Evolutionary conservation across 352 stramenopile genomes (phyloP).

Genomic region (Pythium apleroticum): DNA sequence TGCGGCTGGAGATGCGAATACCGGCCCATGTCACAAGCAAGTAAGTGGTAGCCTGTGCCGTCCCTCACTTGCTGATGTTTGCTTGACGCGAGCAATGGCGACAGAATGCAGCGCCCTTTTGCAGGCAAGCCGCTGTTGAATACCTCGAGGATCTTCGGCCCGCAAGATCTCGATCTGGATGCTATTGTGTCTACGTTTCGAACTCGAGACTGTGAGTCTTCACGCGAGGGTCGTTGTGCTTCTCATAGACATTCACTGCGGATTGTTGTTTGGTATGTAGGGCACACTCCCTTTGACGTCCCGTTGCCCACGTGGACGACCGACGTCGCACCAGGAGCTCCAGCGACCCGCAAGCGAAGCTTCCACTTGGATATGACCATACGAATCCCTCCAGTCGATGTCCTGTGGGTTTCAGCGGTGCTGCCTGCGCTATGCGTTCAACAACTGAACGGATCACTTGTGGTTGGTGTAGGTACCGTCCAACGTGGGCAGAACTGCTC

Average conservation of each 20-base stretch:
- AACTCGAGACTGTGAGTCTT: constrained; percentile 46
- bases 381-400: constrained; percentile 33
- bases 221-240: neutral
- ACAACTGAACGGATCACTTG: neutral
- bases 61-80: neutral
- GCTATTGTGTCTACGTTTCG: constrained; percentile 39
- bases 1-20: constrained; percentile 50
- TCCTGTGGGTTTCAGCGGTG: constrained; percentile 26
- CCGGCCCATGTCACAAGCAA: constrained; percentile 43
- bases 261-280: constrained; percentile 18
- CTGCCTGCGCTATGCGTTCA: neutral
- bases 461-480: constrained; percentile 42
- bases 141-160: constrained; percentile 33
- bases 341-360: constrained; percentile 12
- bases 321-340: constrained; percentile 20
- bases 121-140: constrained; percentile 41
- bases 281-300: constrained; percentile 37
- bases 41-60: constrained; percentile 25
- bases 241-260: neutral
- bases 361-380: constrained; percentile 49
- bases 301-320: constrained; percentile 45
- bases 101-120: constrained; percentile 42
- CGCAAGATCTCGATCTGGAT: constrained; percentile 40
- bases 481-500: constrained; percentile 55
- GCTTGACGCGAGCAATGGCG: neutral